Evolutionary conservation across 2,329 filamentous ascomycete genomes (phyloP).

Genomic region (Lachnellula arida): DNA sequence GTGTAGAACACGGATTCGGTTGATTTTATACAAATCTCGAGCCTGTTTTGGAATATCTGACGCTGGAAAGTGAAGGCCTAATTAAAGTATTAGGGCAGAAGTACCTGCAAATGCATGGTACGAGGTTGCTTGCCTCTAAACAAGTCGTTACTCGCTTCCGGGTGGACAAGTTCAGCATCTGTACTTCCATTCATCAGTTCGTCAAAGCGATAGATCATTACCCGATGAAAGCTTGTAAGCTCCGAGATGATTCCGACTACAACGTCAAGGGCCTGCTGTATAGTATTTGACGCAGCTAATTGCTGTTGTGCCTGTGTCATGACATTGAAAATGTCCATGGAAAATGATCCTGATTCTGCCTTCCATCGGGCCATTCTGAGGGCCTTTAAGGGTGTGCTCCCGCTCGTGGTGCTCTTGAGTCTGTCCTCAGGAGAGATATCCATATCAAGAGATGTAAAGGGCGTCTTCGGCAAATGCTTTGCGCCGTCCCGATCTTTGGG

Average conservation of each 20-base stretch:
- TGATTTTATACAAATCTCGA: constrained; percentile 78
- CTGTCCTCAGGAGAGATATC: constrained; percentile 16
- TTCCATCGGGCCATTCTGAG: constrained; percentile 16
- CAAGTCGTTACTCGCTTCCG: constrained; percentile 21
- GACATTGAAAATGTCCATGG: constrained; percentile 24
- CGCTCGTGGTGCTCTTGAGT: constrained; percentile 18
- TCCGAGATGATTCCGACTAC: constrained; percentile 24
- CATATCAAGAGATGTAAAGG: constrained; percentile 5
- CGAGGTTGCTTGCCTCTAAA: constrained; percentile 14
- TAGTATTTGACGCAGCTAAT: constrained; percentile 7
- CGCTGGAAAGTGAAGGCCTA: constrained; percentile 63
- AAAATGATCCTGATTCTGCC: constrained; percentile 11
- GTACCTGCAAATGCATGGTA: not conserved
- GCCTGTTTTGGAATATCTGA: constrained; percentile 81
- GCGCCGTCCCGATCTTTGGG: constrained; percentile 9
- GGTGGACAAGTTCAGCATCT: constrained; percentile 24
- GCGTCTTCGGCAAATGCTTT: constrained; percentile 9
- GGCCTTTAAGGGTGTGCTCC: constrained; percentile 16
- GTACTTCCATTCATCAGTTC: constrained; percentile 25
- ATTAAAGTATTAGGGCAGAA: not conserved
- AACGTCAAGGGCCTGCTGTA: constrained; percentile 19
- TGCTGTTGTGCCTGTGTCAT: constrained; percentile 22
- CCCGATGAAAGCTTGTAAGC: constrained; percentile 24
- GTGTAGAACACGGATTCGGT: constrained; percentile 81
- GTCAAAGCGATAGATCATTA: constrained; percentile 28